phyloP scores from a whole-genome alignment of 2,329 filamentous ascomycete species.

The Diaporthe sp. region DNA sequence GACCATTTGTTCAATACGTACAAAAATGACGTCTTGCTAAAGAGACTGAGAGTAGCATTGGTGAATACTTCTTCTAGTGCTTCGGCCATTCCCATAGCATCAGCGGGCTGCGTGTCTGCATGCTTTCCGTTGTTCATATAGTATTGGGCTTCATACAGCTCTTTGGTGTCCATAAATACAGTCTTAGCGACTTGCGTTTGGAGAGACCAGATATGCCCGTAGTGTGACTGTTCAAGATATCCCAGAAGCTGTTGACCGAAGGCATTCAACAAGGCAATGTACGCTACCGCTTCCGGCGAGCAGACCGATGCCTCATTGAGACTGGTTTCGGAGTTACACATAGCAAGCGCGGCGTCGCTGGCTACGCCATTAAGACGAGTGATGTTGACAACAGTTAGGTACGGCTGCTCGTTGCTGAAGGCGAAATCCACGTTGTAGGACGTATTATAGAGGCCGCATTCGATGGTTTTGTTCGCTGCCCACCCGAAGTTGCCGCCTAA shows the following conservation, averaged over 20 bases:
- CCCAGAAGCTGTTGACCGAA: background rate
- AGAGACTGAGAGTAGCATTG: conserved; percentile 2
- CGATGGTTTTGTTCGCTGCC: background rate
- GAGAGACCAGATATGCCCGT: background rate
- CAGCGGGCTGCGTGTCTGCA: background rate
- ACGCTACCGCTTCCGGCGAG: background rate
- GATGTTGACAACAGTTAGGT: background rate
- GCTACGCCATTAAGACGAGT: background rate
- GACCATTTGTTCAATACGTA: background rate
- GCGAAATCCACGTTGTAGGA: background rate
- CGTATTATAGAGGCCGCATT: background rate
- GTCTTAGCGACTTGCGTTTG: background rate
- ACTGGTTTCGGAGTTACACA: background rate
- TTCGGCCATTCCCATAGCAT: background rate
- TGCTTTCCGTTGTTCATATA: background rate
- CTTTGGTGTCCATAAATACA: conserved; percentile 2
- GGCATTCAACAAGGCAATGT: background rate
- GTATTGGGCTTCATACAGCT: background rate
- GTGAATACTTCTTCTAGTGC: conserved; percentile 3
- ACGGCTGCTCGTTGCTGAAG: background rate
- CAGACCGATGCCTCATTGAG: background rate
- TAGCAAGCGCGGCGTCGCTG: background rate
- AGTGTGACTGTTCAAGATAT: background rate
- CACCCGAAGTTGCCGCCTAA: background rate
- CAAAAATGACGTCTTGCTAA: background rate